phyloP scores from a whole-genome alignment of 1,284 basidiomycete species.

The Abortiporus biennis region DNA sequence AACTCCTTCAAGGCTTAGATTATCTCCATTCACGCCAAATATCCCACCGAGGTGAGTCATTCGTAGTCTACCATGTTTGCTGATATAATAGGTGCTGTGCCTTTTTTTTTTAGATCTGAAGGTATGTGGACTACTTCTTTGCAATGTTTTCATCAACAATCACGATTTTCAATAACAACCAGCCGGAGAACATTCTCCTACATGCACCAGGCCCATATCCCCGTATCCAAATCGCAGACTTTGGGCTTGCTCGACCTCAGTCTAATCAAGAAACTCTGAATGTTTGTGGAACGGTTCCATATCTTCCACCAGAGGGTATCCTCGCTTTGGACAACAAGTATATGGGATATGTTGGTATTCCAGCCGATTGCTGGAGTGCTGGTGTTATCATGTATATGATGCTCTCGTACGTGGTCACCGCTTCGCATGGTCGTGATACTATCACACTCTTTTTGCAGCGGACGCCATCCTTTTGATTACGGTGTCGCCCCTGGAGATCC shows the following conservation, averaged over 20 bases:
- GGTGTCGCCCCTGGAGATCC: slow-evolving; percentile 21
- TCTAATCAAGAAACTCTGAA: slow-evolving; percentile 74
- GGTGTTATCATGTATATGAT: slow-evolving; percentile 77
- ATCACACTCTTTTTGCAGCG: slow-evolving; percentile 33
- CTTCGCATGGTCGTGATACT: not conserved
- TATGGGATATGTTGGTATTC: slow-evolving; percentile 71
- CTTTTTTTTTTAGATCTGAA: slow-evolving; percentile 54
- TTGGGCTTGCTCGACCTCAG: slow-evolving; percentile 78
- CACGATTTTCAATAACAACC: slow-evolving; percentile 1
- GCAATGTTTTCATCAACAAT: no score
- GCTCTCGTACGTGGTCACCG: slow-evolving; percentile 53
- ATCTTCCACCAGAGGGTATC: slow-evolving; percentile 81
- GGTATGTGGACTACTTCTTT: slow-evolving; percentile 29
- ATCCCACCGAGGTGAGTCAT: slow-evolving; percentile 68
- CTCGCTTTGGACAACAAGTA: slow-evolving; percentile 67
- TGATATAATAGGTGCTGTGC: not conserved
- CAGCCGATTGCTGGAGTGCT: slow-evolving; percentile 80
- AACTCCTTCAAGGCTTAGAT: slow-evolving; percentile 65
- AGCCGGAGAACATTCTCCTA: slow-evolving; percentile 86
- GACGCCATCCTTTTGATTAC: slow-evolving; percentile 69
- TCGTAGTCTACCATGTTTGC: not conserved
- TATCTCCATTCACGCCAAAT: slow-evolving; percentile 74
- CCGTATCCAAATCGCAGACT: slow-evolving; percentile 78
- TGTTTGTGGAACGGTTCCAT: slow-evolving; percentile 77
- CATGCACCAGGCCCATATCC: slow-evolving; percentile 73